phyloP scores from a whole-genome alignment of 1,284 basidiomycete genomes.

The Tylopilus sp. region DNA sequence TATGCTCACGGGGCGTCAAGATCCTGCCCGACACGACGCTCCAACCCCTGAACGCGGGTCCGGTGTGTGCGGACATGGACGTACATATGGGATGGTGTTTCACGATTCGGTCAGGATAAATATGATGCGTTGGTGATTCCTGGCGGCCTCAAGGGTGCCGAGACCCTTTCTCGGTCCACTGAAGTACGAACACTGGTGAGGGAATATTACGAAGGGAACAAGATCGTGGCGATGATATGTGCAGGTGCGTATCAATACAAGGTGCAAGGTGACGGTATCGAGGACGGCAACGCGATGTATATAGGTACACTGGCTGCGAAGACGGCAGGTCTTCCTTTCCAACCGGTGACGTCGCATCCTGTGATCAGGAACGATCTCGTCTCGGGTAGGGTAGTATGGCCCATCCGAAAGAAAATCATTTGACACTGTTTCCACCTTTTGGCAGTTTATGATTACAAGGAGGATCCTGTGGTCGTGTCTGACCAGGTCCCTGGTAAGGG shows the following conservation, averaged over 20 bases:
- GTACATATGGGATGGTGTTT: background rate
- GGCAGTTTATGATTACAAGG: slow-evolving; percentile 81
- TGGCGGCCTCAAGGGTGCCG: slow-evolving; percentile 85
- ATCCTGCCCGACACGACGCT: slow-evolving; percentile 78
- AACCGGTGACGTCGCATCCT: slow-evolving; percentile 85
- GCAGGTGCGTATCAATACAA: slow-evolving; percentile 61
- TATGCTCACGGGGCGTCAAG: slow-evolving; percentile 79
- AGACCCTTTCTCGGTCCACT: slow-evolving; percentile 71
- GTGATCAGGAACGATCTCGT: slow-evolving; percentile 75
- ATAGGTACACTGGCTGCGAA: slow-evolving; percentile 78
- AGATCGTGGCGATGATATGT: slow-evolving; percentile 86
- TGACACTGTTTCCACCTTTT: slow-evolving; percentile 4
- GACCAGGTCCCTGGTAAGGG: slow-evolving; percentile 45
- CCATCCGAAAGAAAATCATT: background rate
- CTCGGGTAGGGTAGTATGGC: slow-evolving; percentile 53
- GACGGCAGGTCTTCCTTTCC: slow-evolving; percentile 69
- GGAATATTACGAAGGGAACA: slow-evolving; percentile 69
- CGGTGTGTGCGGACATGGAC: slow-evolving; percentile 48
- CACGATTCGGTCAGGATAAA: slow-evolving; percentile 55
- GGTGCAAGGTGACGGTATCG: background rate
- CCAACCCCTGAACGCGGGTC: slow-evolving; percentile 54
- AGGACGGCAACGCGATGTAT: background rate
- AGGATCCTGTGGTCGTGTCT: slow-evolving; percentile 83
- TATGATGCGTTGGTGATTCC: slow-evolving; percentile 83
- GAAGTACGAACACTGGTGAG: slow-evolving; percentile 75